Base-by-base conservation (phyloP, 1,284 basidiomycete species). In the Phenoliferia sp. region DNA sequence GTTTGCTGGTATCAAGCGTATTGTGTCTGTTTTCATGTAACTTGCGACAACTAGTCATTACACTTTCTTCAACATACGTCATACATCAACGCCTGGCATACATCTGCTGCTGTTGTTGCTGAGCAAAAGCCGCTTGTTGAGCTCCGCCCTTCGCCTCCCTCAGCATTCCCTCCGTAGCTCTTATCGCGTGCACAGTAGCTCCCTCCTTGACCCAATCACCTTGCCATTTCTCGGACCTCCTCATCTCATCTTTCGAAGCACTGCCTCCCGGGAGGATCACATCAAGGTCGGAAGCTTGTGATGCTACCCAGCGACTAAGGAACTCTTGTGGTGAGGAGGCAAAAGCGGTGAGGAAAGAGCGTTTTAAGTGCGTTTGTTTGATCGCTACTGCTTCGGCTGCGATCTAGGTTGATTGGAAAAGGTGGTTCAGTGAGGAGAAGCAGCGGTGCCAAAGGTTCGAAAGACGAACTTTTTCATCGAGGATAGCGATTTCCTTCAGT, bases 241-340 rank as follows among this genome's bases (percentile, higher is more conserved):
- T 59, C 17, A 71, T n/a, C 17, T 63, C 63, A 19, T 73, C 71
- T 16, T 39, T n/a, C 50, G 36, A 44, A 10, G 26, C 59, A 2
- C n/a, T 31, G 3, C 52, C 61, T 2, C 52, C 64, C 31, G 31
- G 76, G 0, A 98, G 83, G 67, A 96, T 85, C 66, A 85, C 87
- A 79, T 95, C 92, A 52, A 99, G 80, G 78, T 96, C 93, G 26
- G 91, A 84, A 35, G 92, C 90, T 78, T 98, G 95, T 3, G 90
- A 92, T 65, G 89, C 89, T 39, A 97, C 81, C 90, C 91, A 98
- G 3, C 86, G 89, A 73, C 92, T 87, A 65, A 96, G 88, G 77
- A 97, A 96, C 36, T 83, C 83, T 1, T 86, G 84, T 0, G 93
- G 92, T 66, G 93, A 86, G 2, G 85, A 81, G 26, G 92, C 87